Evolutionary conservation across 2,329 filamentous ascomycete genomes (phyloP).

Genomic region (Gremmenia infestans): DNA sequence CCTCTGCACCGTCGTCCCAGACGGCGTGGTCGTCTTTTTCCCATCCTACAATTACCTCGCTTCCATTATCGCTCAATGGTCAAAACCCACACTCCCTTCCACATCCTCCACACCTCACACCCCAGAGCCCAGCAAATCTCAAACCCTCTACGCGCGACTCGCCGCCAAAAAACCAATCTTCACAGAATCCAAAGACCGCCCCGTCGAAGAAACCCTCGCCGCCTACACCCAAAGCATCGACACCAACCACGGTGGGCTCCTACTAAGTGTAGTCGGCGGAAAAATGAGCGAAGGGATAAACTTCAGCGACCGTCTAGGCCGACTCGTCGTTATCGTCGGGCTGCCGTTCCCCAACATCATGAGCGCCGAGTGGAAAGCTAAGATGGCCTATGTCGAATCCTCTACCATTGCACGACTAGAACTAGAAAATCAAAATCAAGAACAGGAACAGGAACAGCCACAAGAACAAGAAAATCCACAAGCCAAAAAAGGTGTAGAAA

Average conservation of each 20-base stretch:
- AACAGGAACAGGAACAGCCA: no score
- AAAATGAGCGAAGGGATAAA: constrained; percentile 98
- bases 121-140: no score
- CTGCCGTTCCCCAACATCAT: constrained; percentile 89
- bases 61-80: constrained; percentile 63
- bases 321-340: constrained; percentile 86
- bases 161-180: constrained; percentile 58
- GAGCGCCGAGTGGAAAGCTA: constrained; percentile 88
- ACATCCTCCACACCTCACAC: constrained; percentile 5
- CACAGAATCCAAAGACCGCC: constrained; percentile 47
- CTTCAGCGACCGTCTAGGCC: constrained; percentile 85
- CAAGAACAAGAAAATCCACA: no score
- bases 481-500: no score
- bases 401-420: constrained; percentile 40
- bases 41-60: constrained; percentile 90
- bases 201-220: constrained; percentile 60
- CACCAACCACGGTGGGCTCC: constrained; percentile 61
- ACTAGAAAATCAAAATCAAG: background rate
- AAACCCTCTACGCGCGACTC: constrained; percentile 54
- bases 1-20: constrained; percentile 69
- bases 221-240: constrained; percentile 68
- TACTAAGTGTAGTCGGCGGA: constrained; percentile 88
- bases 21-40: constrained; percentile 92
- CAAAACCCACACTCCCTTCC: constrained; percentile 28
- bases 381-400: constrained; percentile 78